Conservation (phyloP, 495 filamentous ascomycete species). For the Hypoxylon trugodes region DNA sequence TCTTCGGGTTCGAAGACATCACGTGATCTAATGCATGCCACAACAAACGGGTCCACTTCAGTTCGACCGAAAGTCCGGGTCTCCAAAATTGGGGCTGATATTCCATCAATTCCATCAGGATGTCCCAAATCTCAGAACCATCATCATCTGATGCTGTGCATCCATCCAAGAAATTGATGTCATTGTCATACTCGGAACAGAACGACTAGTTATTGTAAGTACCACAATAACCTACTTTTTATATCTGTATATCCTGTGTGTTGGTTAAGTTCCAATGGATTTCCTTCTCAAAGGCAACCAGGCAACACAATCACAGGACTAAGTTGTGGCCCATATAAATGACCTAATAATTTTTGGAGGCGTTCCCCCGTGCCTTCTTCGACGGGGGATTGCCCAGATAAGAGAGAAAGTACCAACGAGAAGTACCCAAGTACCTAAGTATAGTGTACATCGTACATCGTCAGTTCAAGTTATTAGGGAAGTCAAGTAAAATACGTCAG, state of each 20-base stretch:
- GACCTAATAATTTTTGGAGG: too few species aligned
- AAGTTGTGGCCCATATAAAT: too few species aligned
- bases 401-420: too few species aligned
- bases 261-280: too few species aligned
- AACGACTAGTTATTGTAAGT: neutral
- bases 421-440: neutral
- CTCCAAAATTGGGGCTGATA: neutral
- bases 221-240: too few species aligned
- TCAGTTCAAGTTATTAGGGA: constrained; percentile 9
- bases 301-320: too few species aligned
- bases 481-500: constrained; percentile 31
- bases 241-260: too few species aligned
- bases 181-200: constrained; percentile 3
- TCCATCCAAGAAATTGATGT: constrained; percentile 1
- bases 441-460: constrained; percentile 6
- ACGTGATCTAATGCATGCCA: constrained; percentile 33
- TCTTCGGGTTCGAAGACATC: constrained; percentile 27
- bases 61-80: constrained; percentile 12
- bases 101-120: constrained; percentile 5
- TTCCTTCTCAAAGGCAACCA: too few species aligned
- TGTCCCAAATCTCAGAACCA: constrained; percentile 9
- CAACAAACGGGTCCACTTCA: too few species aligned
- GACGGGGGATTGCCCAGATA: too few species aligned
- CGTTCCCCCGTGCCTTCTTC: too few species aligned
- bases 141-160: constrained; percentile 26